Evolutionary conservation across 1,284 basidiomycete species (phyloP).

Genomic region (Puccinia polysora): DNA sequence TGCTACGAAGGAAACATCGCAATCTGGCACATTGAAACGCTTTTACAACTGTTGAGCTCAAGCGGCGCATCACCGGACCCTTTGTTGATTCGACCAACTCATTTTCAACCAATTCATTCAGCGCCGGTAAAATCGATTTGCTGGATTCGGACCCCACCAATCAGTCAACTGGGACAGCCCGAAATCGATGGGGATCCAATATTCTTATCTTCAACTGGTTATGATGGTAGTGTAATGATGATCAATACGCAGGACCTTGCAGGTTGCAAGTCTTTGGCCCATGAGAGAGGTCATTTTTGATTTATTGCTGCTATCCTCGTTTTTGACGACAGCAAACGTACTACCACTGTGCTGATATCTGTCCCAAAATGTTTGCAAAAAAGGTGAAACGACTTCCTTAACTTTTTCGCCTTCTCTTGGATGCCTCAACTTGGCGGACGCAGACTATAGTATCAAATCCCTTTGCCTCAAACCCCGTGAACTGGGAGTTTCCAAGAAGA

Average conservation of each 20-base stretch:
- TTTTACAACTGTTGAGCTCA: conserved; percentile 49
- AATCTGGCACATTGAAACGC: conserved; percentile 65
- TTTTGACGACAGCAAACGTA: too few relatives aligned
- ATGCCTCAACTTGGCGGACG: conserved; percentile 25
- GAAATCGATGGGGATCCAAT: conserved; percentile 62
- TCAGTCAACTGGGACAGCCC: conserved; percentile 57
- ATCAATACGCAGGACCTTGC: conserved; percentile 66
- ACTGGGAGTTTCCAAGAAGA: conserved; percentile 37
- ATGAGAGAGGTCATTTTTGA: conserved; percentile 65
- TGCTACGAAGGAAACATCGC: conserved; percentile 74
- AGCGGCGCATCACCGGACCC: conserved; percentile 48
- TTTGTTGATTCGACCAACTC: conserved; percentile 61
- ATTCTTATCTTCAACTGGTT: conserved; percentile 67
- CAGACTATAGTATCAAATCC: conserved; percentile 36
- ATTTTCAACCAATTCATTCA: conserved; percentile 68
- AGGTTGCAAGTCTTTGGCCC: conserved; percentile 63
- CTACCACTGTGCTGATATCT: background rate
- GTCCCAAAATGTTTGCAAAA: background rate
- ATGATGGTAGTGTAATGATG: conserved; percentile 68
- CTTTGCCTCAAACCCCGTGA: conserved; percentile 30
- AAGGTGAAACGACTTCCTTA: conserved; percentile 34
- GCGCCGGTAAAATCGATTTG: conserved; percentile 68
- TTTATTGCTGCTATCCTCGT: too few relatives aligned
- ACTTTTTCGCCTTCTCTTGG: conserved; percentile 29
- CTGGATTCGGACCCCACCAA: conserved; percentile 67